Evolutionary conservation across 352 stramenopile genomes (phyloP).

Genomic region (Nothophytophthora sp.): DNA sequence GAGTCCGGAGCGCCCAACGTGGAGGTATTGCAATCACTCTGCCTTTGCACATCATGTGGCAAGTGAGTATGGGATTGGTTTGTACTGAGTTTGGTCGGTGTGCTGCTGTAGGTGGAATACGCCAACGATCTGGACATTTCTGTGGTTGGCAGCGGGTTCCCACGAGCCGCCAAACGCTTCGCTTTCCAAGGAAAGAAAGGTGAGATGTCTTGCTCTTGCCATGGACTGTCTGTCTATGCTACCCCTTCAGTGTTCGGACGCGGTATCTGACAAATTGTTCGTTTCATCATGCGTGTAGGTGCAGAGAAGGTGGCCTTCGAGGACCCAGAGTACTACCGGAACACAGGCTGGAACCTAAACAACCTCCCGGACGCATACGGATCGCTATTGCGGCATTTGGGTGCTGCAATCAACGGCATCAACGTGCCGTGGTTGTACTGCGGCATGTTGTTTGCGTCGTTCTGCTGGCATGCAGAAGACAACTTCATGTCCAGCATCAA

Average conservation of each 20-base stretch:
- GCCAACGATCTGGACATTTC: conserved; percentile 90
- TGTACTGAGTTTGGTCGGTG: conserved; percentile 1
- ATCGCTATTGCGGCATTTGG: conserved; percentile 93
- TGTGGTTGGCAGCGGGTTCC: conserved; percentile 83
- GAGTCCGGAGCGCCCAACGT: conserved; percentile 47
- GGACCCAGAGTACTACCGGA: conserved; percentile 70
- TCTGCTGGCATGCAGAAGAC: conserved; percentile 99
- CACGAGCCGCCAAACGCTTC: conserved; percentile 33
- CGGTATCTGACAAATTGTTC: conserved; percentile 5
- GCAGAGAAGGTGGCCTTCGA: conserved; percentile 56
- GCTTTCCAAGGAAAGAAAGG: conserved; percentile 31
- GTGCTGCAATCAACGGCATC: conserved; percentile 95
- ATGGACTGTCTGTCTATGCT: no score
- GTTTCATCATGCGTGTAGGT: conserved; percentile 5
- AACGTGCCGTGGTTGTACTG: conserved; percentile 99
- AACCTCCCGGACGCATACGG: conserved; percentile 94
- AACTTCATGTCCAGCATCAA: conserved; percentile 99
- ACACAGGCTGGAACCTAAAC: conserved; percentile 97
- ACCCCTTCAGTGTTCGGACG: no score
- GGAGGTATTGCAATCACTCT: conserved; percentile 18
- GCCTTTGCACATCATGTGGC: neutral
- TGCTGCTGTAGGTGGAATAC: conserved; percentile 74
- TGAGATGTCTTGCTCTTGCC: no score
- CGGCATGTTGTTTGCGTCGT: conserved; percentile 97
- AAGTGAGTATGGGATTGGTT: neutral